phyloP scores from a whole-genome alignment of 129 eudicot genomes.

The Tanacetum coccineum region DNA sequence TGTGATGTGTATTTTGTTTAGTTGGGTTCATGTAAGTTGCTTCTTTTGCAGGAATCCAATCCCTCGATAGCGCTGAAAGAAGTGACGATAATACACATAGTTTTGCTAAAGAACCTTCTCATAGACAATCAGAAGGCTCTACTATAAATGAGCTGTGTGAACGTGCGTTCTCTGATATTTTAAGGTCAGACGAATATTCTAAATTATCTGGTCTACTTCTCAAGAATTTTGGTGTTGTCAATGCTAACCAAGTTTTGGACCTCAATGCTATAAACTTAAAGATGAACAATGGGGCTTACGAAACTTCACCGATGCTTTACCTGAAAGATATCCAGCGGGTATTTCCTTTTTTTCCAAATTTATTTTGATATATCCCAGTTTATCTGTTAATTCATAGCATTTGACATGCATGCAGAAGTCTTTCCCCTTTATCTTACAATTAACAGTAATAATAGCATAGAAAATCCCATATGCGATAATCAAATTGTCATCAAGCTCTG shows the following conservation, averaged over 20 bases:
- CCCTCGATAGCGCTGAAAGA: conserved; percentile 32
- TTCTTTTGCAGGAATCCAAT: conserved; percentile 45
- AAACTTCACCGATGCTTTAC: conserved; percentile 56
- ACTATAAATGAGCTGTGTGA: conserved; percentile 48
- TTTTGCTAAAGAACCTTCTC: conserved; percentile 25
- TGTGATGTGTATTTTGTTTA: background rate
- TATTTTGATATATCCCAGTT: conserved; percentile 4
- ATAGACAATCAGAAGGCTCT: conserved; percentile 24
- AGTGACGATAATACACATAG: conserved; percentile 29
- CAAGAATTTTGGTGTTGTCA: conserved; percentile 56
- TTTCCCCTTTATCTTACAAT: too few species aligned
- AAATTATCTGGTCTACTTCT: conserved; percentile 53
- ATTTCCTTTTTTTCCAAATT: conserved; percentile 16
- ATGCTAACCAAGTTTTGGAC: conserved; percentile 46
- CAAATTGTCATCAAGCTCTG: too few species aligned
- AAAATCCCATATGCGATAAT: too few species aligned
- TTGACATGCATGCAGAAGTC: background rate
- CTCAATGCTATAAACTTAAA: conserved; percentile 47
- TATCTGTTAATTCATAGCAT: conserved; percentile 2
- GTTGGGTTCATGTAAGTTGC: conserved; percentile 14
- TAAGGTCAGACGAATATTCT: conserved; percentile 62
- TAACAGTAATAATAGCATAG: too few species aligned
- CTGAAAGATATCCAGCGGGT: conserved; percentile 80
- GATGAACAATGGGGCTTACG: conserved; percentile 69
- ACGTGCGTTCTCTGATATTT: conserved; percentile 41